A percentile compares a stretch with the other conserved stretches of the same genome.
Conservation (phyloP, 441 rosid genomes). For the Bocquillonia castaneifolia region DNA sequence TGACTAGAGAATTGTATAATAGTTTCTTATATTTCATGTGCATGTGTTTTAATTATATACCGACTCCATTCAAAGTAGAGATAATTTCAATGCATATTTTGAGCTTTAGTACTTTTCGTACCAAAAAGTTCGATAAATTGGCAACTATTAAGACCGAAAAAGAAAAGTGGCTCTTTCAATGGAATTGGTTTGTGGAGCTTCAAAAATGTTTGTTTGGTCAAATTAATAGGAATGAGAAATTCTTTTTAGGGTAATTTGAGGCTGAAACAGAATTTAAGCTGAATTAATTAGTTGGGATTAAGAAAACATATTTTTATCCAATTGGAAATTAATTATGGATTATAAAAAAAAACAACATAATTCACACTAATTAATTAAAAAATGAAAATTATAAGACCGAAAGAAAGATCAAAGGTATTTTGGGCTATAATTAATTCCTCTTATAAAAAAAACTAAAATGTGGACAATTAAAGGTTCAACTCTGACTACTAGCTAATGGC, state of each 20-base stretch:
- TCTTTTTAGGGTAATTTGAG: too few relatives aligned
- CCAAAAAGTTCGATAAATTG: not conserved
- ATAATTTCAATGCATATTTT: not conserved
- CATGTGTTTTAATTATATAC: not conserved
- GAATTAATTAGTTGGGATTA: too few relatives aligned
- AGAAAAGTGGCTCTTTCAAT: not conserved
- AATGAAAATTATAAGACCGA: too few relatives aligned
- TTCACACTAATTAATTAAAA: too few relatives aligned
- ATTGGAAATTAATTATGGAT: not conserved
- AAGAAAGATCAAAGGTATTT: not conserved
- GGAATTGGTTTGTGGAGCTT: not conserved
- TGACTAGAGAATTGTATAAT: not conserved
- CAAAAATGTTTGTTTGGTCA: not conserved
- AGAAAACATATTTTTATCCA: not conserved
- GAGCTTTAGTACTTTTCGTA: not conserved
- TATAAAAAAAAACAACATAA: not conserved
- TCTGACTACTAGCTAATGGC: not conserved
- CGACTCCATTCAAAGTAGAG: not conserved
- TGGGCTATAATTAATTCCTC: not conserved
- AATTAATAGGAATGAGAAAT: not conserved
- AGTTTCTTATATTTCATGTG: not conserved
- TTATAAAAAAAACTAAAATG: too few relatives aligned
- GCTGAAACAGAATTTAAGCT: too few relatives aligned
- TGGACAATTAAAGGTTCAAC: not conserved
- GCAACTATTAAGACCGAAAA: not conserved